A percentile compares a stretch with the other conserved stretches of the same genome.
phyloP scores from a whole-genome alignment of 495 filamentous ascomycete species.

The Ascobolus immersus region DNA sequence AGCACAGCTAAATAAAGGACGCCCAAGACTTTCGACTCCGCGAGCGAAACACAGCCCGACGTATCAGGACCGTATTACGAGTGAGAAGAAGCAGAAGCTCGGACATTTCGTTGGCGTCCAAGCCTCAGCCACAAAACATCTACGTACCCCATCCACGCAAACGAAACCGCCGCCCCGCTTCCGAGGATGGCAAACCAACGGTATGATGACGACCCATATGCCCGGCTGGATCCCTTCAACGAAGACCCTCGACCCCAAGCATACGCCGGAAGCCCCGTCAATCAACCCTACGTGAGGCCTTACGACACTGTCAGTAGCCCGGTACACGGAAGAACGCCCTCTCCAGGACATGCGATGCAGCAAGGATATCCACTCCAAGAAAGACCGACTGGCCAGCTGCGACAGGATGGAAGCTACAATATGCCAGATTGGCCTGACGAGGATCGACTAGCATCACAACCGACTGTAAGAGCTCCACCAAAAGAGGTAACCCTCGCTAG shows the following conservation, averaged over 20 bases:
- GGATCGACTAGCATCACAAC: slow-evolving; percentile 12
- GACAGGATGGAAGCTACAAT: slow-evolving; percentile 11
- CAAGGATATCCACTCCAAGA: slow-evolving; percentile 1
- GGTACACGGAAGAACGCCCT: background rate
- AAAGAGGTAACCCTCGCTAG: background rate
- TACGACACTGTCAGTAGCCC: background rate
- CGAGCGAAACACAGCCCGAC: too few species aligned
- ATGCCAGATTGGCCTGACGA: slow-evolving; percentile 13
- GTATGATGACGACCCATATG: background rate
- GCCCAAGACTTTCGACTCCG: too few species aligned
- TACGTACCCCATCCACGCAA: too few species aligned
- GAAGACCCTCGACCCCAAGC: background rate
- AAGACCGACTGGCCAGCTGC: slow-evolving; percentile 9
- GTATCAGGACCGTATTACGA: too few species aligned
- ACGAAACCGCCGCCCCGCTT: too few species aligned
- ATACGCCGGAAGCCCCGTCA: background rate
- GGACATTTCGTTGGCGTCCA: too few species aligned
- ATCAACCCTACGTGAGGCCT: too few species aligned
- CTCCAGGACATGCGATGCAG: background rate
- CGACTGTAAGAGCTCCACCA: slow-evolving; percentile 10
- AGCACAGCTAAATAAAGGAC: too few species aligned
- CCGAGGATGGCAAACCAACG: background rate
- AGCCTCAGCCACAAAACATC: too few species aligned
- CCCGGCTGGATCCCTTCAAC: background rate
- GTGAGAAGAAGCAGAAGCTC: too few species aligned